Conservation (phyloP, 441 rosid genomes). For the Populus hybrid region DNA sequence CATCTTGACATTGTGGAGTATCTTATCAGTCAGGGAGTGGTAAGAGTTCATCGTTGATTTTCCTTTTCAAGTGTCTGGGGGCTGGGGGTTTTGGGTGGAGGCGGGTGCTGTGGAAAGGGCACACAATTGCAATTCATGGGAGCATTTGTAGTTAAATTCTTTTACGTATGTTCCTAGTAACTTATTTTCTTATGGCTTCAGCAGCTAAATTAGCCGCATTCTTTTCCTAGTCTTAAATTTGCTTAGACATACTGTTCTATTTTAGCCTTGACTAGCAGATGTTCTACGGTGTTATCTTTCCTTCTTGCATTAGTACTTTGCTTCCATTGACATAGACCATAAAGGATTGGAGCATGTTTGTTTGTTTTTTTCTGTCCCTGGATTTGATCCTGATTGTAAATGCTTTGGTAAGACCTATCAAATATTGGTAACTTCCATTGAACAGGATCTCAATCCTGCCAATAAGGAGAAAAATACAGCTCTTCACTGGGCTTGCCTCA, state of each 20-base stretch:
- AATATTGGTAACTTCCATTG: conserved; percentile 13
- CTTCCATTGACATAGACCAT: neutral
- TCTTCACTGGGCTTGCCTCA: conserved; percentile 90
- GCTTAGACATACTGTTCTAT: neutral
- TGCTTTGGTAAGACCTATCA: neutral
- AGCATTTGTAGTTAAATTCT: too few relatives aligned
- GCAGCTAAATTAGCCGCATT: neutral
- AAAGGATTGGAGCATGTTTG: neutral
- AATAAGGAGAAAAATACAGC: conserved; percentile 82
- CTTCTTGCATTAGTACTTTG: neutral
- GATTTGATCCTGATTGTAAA: neutral
- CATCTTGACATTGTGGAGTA: conserved; percentile 61
- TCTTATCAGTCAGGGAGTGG: conserved; percentile 65
- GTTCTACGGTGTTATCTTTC: neutral
- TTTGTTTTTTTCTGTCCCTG: neutral
- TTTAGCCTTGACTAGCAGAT: neutral
- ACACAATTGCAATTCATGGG: too few relatives aligned
- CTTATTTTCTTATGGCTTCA: neutral
- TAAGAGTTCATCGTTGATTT: conserved; percentile 28
- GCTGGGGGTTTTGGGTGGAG: neutral
- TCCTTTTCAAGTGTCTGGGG: neutral
- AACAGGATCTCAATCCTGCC: conserved; percentile 61
- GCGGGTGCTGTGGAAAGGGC: too few relatives aligned
- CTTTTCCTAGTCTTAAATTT: neutral
- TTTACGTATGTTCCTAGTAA: too few relatives aligned